Conservation (phyloP, 179 eudicot species). For the Silene coronaria region DNA sequence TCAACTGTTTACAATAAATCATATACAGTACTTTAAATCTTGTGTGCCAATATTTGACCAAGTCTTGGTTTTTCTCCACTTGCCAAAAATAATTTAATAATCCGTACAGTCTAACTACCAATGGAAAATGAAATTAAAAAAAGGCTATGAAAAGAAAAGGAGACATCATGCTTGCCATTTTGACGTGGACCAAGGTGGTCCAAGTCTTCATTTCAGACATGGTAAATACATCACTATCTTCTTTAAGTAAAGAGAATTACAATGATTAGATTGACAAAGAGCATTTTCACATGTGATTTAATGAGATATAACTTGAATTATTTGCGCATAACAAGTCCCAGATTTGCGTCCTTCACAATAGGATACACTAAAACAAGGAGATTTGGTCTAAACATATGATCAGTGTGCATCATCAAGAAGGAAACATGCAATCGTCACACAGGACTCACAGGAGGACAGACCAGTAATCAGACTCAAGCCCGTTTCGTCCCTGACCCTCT, state of each 20-base stretch:
- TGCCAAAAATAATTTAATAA: not conserved
- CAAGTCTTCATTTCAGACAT: not conserved
- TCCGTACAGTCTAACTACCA: no score
- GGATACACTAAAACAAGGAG: not conserved
- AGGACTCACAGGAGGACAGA: not conserved
- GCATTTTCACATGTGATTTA: not conserved
- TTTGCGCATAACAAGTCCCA: not conserved
- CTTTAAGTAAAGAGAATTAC: no score
- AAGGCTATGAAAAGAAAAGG: not conserved
- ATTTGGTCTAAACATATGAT: no score
- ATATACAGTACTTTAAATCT: no score
- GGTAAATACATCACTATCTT: not conserved
- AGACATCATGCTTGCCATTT: not conserved
- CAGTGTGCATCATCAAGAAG: no score
- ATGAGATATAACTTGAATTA: not conserved
- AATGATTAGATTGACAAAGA: not conserved
- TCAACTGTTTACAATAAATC: not conserved
- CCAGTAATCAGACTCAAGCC: not conserved
- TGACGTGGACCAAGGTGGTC: not conserved
- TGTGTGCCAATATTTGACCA: not conserved
- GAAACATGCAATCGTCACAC: not conserved
- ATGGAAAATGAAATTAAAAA: not conserved
- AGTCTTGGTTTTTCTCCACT: not conserved
- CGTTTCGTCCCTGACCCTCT: not conserved
- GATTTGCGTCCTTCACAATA: not conserved